Base-by-base conservation (phyloP, 2,329 filamentous ascomycete species). In the Coccinonectria pachysandricola region DNA sequence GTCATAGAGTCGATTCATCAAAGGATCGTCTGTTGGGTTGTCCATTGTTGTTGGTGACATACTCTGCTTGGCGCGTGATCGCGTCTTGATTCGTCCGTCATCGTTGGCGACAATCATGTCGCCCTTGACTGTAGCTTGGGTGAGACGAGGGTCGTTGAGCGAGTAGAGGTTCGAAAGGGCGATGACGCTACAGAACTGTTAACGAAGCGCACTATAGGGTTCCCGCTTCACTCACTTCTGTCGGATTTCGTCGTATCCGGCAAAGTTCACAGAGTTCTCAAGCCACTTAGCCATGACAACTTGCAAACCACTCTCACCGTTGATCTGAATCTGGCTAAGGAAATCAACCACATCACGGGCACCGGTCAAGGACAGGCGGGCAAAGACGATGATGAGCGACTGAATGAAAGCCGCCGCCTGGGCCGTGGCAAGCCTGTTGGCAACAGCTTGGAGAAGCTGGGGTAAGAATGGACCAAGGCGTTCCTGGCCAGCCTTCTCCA, bases 161-260 rank as follows among this genome's bases (percentile, higher is more conserved):
- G 79, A 78, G 54, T 91, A 96, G 3, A 98, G 64, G 49, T 92
- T 94, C 0, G 86, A 87, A 3, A 98, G 69, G 5, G 91, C 91
- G 43, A 94, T 88, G 32, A 95, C 84, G 48, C 82, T 88, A 43
- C 6, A 18, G 11, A 10, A 19, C 23, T 15, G 39, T 64, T 46
- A 62, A 56, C 24, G 34, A 26, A 6, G 25, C 17, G 11, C 16
- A 7, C 13, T 5, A 19, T 11, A 15, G 5, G 11, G 15, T 11
- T 12, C 15, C 2, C 6, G 12, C 3, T 10, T 16, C n/a, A 63
- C 76, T 55, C 63, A 87, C 82, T 96, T 98, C 55, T 95, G 85
- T 42, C 87, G 75, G 43, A 96, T 96, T 54, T 95, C 88, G 45
- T 96, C 87, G 45, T 95, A 98, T 8, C 91, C 91, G n/a, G 86